Evolutionary conservation across 345 rosid species (phyloP).

Genomic region (Cardamine resedifolia): DNA sequence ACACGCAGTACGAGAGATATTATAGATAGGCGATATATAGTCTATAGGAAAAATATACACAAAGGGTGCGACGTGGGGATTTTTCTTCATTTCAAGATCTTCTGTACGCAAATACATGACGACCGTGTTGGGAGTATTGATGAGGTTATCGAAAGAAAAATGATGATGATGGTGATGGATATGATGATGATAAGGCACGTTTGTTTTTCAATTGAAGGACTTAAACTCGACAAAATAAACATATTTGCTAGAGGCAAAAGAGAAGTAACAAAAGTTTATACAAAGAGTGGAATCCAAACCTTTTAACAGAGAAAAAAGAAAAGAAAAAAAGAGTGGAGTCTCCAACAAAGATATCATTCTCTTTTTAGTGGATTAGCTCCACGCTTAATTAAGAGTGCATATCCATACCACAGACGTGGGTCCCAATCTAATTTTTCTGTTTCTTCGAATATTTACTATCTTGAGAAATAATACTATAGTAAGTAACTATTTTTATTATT

Average conservation of each 20-base stretch:
- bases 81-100: slow-evolving; percentile 27
- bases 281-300: slow-evolving; percentile 31
- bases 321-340: slow-evolving; percentile 32
- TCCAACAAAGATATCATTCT: slow-evolving; percentile 42
- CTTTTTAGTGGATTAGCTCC: slow-evolving; percentile 43
- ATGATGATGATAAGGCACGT: slow-evolving; percentile 19
- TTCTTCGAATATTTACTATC: neutral
- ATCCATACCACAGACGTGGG: slow-evolving; percentile 25
- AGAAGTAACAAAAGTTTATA: slow-evolving; percentile 9
- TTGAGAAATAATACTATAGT: neutral
- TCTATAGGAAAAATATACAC: no score
- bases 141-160: neutral
- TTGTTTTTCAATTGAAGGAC: neutral
- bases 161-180: neutral
- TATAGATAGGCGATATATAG: neutral
- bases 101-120: slow-evolving; percentile 20
- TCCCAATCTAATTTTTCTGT: slow-evolving; percentile 20
- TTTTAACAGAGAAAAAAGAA: neutral
- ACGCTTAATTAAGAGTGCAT: slow-evolving; percentile 45
- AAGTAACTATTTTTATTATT: neutral
- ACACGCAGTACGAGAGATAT: slow-evolving; percentile 8
- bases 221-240: slow-evolving; percentile 13
- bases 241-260: slow-evolving; percentile 20
- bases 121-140: slow-evolving; percentile 1
- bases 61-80: neutral